Evolutionary conservation across 2,329 filamentous ascomycete genomes (phyloP), one percentile per base, ranked within the genome.

Genomic region (Stagonosporopsis chrysanthemi): DNA sequence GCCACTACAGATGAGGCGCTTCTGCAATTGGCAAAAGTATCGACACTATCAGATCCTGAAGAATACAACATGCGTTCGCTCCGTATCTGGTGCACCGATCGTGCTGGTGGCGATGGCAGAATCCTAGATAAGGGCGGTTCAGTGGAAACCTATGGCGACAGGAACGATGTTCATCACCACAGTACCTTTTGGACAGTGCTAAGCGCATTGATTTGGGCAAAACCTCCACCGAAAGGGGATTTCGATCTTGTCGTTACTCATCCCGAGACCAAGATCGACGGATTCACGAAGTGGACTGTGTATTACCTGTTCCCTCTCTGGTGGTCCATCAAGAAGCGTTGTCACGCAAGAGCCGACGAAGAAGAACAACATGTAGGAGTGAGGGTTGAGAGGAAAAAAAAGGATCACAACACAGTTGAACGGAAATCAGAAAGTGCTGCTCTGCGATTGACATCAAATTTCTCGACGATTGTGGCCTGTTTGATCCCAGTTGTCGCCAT

Each of bases 41-140:
- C 52, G 6, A 45, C 52, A 7, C 15, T 55, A 12, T 5, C 45
- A n/a, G 45, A 55, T 11, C 52, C 52, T 1, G 52, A 50, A 35
- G 17, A 12, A 6, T 38, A 40, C 19, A 55, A 55, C n/a, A 45
- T 55, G 39, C 2, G 31, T 1, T 55, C 45, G 11, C 26, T 50
- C 3, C 33, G 45, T 1, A 12, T 7, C 1, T 49, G 45, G 52
- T 29, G 47, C 9, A 2, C 1, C 2, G 8, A 2, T 7, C 9
- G 19, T 2, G 11, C 23, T 1, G 51, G 51, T 4, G 36, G 36
- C 2, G 19, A 29, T 17, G 12, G 31, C 1, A 0, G 1, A 0
- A 17, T 42, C 6, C 6, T 15, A 1, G 7, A 26, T 14, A 5
- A 7, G 2, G 8, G 14, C 2, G 29, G 51, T 17, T 1, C 15